phyloP scores from a whole-genome alignment of 2,329 filamentous ascomycete species.

The Fusarium torreyae region DNA sequence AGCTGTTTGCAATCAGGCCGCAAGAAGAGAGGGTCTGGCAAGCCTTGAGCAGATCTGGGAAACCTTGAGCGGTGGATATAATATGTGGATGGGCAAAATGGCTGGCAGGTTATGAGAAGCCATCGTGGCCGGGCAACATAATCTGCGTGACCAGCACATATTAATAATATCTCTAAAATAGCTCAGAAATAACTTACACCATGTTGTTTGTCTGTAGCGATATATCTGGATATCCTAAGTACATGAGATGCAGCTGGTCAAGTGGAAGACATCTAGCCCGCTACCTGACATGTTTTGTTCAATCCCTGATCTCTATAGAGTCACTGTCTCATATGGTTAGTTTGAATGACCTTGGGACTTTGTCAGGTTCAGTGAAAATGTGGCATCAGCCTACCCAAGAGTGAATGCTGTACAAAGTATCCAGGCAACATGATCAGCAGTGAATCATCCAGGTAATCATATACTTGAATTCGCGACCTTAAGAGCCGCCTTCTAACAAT shows the following conservation, averaged over 20 bases:
- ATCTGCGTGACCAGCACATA: too few species aligned
- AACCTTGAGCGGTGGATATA: not conserved
- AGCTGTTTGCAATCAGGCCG: not conserved
- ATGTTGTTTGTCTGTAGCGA: too few species aligned
- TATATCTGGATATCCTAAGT: too few species aligned
- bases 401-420: too few species aligned
- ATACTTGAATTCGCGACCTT: conserved; percentile 7
- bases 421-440: not conserved
- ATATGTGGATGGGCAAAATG: not conserved
- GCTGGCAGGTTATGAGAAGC: not conserved
- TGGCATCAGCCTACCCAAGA: too few species aligned
- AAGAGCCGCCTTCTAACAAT: conserved; percentile 31
- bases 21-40: not conserved
- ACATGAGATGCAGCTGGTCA: too few species aligned
- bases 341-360: too few species aligned
- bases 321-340: too few species aligned
- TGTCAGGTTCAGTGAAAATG: too few species aligned
- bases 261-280: too few species aligned
- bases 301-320: too few species aligned
- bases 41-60: not conserved
- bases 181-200: not conserved
- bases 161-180: not conserved
- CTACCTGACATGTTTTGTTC: too few species aligned
- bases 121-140: not conserved
- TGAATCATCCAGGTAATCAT: not conserved